Evolutionary conservation across 1,139 yeast genomes (phyloP), one percentile per base, ranked within the genome.

Genomic region (Magnusiomyces magnusii): DNA sequence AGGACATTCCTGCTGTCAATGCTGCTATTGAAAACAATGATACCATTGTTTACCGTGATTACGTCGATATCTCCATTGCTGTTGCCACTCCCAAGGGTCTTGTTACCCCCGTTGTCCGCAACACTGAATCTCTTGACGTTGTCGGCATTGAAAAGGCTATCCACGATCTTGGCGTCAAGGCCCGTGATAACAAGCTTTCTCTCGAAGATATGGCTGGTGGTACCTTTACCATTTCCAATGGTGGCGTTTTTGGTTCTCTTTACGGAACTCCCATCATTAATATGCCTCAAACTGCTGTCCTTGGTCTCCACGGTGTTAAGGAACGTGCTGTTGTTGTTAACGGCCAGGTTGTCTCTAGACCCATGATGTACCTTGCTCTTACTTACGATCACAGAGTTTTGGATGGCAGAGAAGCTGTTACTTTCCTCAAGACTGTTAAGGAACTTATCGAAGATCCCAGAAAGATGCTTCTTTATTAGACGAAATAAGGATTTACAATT

Each of bases 151-250:
- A 93, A 78, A 76, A 86, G 70, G 97, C 90, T 76, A 92, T 93
- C 67, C 73, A 84, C 61, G 77, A 78, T 67, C 81, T 93, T 71
- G 95, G 98, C 76, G 80, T 80, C 74, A 93, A 91, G 79, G 99
- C 99, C 65, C 89, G 99, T 76, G 98, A 93, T 73, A 95, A 95
- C 72, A 92, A 93, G 79, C 83, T 93, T 72, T 88, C 98, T 60
- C 79, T 93, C 67, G 99, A 93, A 80, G 99, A 93, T 76, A 93
- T 95, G 99, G 84, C 97, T 63, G 99, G 99, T 75, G 99, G 99
- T 76, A 92, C 98, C 63, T 92, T 93, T 80, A 93, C 99, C 71
- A 93, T 93, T 71, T 93, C 99, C 62, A 93, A 93, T 79, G 99
- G 99, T 75, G 99, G 99, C 76, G 97, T 93, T 62, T 93, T 93